Conservation (phyloP, 1,284 basidiomycete genomes). For the Schizophyllum amplum region DNA sequence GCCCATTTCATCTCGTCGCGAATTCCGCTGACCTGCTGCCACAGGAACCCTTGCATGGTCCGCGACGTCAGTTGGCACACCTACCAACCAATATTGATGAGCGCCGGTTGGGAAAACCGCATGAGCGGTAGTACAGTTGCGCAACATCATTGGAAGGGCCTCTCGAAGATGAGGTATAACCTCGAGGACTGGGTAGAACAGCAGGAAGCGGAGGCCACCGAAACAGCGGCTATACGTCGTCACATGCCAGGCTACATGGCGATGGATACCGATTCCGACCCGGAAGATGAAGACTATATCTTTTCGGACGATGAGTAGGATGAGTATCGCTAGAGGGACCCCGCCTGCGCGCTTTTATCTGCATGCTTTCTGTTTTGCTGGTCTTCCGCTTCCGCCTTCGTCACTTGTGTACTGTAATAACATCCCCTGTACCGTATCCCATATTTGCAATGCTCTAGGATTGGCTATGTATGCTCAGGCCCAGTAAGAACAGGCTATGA, state of each 20-base stretch:
- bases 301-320: neutral
- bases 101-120: constrained; percentile 77
- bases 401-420: too few species aligned
- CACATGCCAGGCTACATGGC: neutral
- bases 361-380: neutral
- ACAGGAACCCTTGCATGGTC: constrained; percentile 48
- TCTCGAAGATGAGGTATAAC: constrained; percentile 58
- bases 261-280: neutral
- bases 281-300: neutral
- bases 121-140: constrained; percentile 68
- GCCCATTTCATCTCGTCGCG: neutral
- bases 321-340: neutral
- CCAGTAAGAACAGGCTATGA: too few species aligned
- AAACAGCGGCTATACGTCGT: neutral
- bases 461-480: too few species aligned
- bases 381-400: neutral
- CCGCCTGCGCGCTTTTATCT: neutral
- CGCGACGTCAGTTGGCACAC: constrained; percentile 93
- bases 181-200: constrained; percentile 76
- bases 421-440: neutral
- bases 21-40: constrained; percentile 12
- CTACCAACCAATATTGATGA: constrained; percentile 85
- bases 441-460: neutral
- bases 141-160: constrained; percentile 90
- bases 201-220: constrained; percentile 11